Conservation (phyloP, 2,329 filamentous ascomycete genomes). For the Herpotrichia juniperi region DNA sequence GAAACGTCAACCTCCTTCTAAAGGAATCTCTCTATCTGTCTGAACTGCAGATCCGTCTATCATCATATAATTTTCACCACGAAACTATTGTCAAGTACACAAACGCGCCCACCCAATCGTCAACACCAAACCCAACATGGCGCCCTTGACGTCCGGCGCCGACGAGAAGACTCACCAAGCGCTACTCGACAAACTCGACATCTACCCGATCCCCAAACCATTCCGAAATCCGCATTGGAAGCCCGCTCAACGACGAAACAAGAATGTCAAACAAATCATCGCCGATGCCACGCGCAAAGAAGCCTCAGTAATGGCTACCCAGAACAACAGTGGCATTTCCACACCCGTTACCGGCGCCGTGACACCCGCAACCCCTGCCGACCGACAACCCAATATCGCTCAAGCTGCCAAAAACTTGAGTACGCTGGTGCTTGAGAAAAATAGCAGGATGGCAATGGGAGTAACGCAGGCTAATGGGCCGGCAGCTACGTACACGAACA, state of each 20-base stretch:
- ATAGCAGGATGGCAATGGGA: conserved; percentile 48
- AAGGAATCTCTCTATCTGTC: too few relatives aligned
- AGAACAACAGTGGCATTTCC: conserved; percentile 78
- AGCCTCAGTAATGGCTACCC: conserved; percentile 84
- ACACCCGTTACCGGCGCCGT: conserved; percentile 59
- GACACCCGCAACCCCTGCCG: conserved; percentile 67
- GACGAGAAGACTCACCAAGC: conserved; percentile 80
- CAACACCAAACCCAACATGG: conserved; percentile 49
- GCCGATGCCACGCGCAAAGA: conserved; percentile 87
- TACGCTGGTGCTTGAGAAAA: conserved; percentile 88
- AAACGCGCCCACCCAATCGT: not conserved
- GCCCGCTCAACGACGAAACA: conserved; percentile 93
- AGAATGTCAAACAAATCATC: conserved; percentile 96
- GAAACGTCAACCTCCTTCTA: not conserved
- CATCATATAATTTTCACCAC: not conserved
- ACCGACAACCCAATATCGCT: conserved; percentile 71
- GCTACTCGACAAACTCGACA: conserved; percentile 90
- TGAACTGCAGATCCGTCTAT: too few relatives aligned
- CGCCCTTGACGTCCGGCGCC: conserved; percentile 70
- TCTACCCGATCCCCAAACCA: conserved; percentile 81
- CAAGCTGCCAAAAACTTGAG: conserved; percentile 87
- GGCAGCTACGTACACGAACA: conserved; percentile 88
- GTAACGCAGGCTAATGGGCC: conserved; percentile 56
- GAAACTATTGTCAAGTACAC: not conserved
- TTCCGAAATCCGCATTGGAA: conserved; percentile 93